A percentile compares a stretch with the other conserved stretches of the same genome.
These are phyloP conservation scores for Eimeria acervulina DNA, from an alignment of 169 alveolate genomes.

Conservation along the genomic window DNA sequence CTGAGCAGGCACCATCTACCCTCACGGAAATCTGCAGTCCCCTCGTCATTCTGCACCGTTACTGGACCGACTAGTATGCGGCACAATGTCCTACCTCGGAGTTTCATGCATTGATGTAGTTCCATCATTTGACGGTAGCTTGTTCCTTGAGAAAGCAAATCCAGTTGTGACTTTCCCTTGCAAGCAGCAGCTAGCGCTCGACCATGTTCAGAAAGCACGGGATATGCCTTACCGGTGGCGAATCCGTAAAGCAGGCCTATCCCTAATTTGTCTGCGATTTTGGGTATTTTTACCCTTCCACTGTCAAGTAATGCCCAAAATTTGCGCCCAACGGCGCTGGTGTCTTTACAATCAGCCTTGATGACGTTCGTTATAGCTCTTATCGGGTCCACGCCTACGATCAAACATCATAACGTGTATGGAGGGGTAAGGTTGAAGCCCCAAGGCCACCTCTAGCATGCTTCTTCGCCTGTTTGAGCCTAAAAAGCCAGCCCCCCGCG, in stretches of 20 bases:
- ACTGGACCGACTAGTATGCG: not conserved
- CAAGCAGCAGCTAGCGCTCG: slow-evolving; percentile 64
- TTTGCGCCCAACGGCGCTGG: not conserved
- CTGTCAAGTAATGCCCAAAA: slow-evolving; percentile 23
- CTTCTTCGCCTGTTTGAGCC: not conserved
- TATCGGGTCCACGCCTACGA: slow-evolving; percentile 52
- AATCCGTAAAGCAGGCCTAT: slow-evolving; percentile 41
- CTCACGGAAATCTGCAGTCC: not conserved
- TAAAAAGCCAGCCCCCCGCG: not conserved
- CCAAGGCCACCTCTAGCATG: not conserved
- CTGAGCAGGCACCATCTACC: not conserved
- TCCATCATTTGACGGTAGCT: not conserved
- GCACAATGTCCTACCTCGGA: not conserved
- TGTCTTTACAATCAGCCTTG: not conserved
- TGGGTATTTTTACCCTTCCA: not conserved
- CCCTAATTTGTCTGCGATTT: slow-evolving; percentile 20
- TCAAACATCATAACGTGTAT: not conserved
- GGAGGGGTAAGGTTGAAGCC: not conserved
- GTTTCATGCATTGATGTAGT: slow-evolving; percentile 59
- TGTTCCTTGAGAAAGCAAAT: not conserved
- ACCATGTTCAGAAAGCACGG: slow-evolving; percentile 23
- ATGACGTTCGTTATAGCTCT: not conserved
- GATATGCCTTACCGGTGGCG: not conserved
- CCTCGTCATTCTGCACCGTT: not conserved
- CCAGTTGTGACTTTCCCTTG: not conserved